Conservation (phyloP, 2,329 filamentous ascomycete species). For the Lasiodiplodia gonubiensis region DNA sequence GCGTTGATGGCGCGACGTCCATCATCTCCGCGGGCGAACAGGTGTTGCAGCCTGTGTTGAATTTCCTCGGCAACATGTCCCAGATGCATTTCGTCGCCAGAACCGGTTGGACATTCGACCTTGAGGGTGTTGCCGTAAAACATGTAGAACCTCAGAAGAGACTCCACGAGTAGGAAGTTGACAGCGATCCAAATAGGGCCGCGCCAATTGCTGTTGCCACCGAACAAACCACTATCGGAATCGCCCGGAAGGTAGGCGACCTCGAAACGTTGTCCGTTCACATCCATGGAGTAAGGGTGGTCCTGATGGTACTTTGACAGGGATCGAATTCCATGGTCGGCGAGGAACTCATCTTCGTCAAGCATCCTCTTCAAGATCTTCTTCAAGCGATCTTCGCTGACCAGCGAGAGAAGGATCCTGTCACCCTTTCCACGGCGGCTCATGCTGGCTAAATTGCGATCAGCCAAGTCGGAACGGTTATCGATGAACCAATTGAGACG, state of each 20-base stretch:
- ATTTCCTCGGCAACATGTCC: conserved; percentile 94
- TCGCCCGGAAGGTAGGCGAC: conserved; percentile 94
- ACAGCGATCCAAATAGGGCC: conserved; percentile 94
- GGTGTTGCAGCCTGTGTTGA: conserved; percentile 90
- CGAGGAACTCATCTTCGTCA: conserved; percentile 91
- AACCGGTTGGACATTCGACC: conserved; percentile 92
- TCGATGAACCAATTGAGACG: conserved; percentile 93
- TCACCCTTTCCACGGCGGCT: conserved; percentile 88
- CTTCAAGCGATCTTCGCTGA: conserved; percentile 89
- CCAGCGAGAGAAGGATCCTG: conserved; percentile 83
- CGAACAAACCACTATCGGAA: conserved; percentile 92
- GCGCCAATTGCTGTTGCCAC: conserved; percentile 97
- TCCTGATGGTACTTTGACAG: conserved; percentile 91
- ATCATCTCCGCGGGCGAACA: conserved; percentile 83
- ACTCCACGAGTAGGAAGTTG: conserved; percentile 93
- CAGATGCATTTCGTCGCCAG: conserved; percentile 92
- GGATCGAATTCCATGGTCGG: conserved; percentile 87
- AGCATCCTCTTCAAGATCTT: conserved; percentile 92
- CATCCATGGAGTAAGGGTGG: conserved; percentile 91
- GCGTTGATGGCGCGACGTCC: conserved; percentile 88
- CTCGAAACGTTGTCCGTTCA: conserved; percentile 86
- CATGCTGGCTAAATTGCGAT: conserved; percentile 94
- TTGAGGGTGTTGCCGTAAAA: conserved; percentile 90
- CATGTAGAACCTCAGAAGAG: conserved; percentile 92
- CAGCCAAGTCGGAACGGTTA: conserved; percentile 82